Evolutionary conservation across 2,329 filamentous ascomycete species (phyloP), one percentile per base, ranked within the genome.

Genomic region (Curvularia lunata): DNA sequence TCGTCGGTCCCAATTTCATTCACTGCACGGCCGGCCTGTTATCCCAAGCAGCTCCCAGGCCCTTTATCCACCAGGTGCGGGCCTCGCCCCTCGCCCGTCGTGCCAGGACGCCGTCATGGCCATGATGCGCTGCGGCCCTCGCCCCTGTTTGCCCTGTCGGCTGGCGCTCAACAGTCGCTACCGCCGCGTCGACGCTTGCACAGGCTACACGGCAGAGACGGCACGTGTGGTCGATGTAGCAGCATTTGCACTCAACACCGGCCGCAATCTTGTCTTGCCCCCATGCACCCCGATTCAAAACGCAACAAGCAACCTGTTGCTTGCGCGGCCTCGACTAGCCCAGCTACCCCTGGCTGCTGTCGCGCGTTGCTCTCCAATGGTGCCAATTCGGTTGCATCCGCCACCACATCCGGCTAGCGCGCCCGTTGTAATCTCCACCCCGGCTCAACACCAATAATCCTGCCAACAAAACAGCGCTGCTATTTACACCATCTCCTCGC

Each of bases 321-420:
- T 59, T 59, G 54, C 56, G 59, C 56, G 59, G 58, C 55, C 48
- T 47, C 34, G 30, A n/a, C 50, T 45, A 54, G 27, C 12, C 37
- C 28, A 32, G 16, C 55, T n/a, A 38, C 50, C 56, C 59, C 53
- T 53, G 49, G 27, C 16, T 4, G 12, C 43, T 9, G 53, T 45
- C 52, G 46, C 52, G 48, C 51, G 55, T 55, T 37, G n/a, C 19
- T 41, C 34, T 54, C 56, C 43, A 45, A 58, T 58, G 18, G 49
- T 43, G 53, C 47, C 43, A 57, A 57, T 57, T 19, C 51, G 58
- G 55, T 58, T 58, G 49, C 45, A 49, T 34, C 50, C 51, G 23
- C 16, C n/a, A 30, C 56, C 46, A 16, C n/a, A 23, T 52, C 28
- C 5, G 28, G 56, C 38, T 55, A 56, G 59, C 53, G 53, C 53